phyloP scores from a whole-genome alignment of 352 stramenopile genomes.

The Phytophthora pistaciae region DNA sequence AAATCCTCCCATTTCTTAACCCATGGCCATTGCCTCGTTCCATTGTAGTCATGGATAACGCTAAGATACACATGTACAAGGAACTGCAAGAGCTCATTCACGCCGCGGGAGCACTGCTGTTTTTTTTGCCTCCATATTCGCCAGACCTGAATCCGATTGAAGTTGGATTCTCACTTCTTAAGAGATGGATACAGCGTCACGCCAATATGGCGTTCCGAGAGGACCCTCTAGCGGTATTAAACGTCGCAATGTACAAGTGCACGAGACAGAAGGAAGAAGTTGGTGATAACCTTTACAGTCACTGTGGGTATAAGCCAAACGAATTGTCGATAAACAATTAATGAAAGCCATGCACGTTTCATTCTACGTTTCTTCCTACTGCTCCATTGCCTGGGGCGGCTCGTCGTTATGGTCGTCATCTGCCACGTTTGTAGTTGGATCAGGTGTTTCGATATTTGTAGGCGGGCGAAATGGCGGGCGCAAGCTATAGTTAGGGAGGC shows the following conservation, averaged over 20 bases:
- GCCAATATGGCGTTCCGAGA: slow-evolving; percentile 6
- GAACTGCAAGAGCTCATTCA: slow-evolving; percentile 94
- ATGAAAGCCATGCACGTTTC: not conserved
- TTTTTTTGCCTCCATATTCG: slow-evolving; percentile 21
- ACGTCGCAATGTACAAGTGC: slow-evolving; percentile 6
- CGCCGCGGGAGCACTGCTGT: slow-evolving; percentile 90
- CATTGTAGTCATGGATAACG: slow-evolving; percentile 72
- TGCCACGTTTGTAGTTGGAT: not conserved
- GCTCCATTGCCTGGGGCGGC: slow-evolving; percentile 2
- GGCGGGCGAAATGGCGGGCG: slow-evolving; percentile 10
- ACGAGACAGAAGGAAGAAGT: slow-evolving; percentile 9
- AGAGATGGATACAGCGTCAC: slow-evolving; percentile 11
- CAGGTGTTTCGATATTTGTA: not conserved
- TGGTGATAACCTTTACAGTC: slow-evolving; percentile 4
- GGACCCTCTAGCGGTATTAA: not conserved
- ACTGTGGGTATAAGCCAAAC: slow-evolving; percentile 23
- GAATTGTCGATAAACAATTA: slow-evolving; percentile 4
- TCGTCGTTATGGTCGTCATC: slow-evolving; percentile 13
- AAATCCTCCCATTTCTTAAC: slow-evolving; percentile 89
- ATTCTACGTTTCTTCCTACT: not conserved
- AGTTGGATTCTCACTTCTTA: slow-evolving; percentile 4
- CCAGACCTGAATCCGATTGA: slow-evolving; percentile 10
- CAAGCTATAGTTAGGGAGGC: slow-evolving; percentile 13
- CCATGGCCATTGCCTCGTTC: slow-evolving; percentile 80
- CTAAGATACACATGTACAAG: slow-evolving; percentile 91